Percentiles rank a stretch among this genome's conserved stretches.
Conservation (phyloP, 306 rosid genomes). For the Bauhinia variegata region DNA sequence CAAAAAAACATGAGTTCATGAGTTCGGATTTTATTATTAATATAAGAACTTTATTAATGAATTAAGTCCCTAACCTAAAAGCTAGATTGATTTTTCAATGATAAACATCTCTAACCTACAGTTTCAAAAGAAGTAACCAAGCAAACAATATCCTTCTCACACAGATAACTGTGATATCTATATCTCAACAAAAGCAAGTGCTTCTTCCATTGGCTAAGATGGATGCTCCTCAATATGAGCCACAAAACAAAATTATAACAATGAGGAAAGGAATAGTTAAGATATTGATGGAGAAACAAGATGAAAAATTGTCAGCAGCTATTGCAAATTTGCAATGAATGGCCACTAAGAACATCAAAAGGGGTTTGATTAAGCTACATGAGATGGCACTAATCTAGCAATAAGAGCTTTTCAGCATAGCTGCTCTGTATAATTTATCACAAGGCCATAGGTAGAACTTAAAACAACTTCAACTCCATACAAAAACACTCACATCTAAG, state of each 20-base stretch:
- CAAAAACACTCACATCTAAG: background rate
- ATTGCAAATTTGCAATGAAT: background rate
- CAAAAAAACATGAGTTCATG: too few relatives aligned
- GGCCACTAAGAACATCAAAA: background rate
- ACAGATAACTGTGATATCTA: background rate
- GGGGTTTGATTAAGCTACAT: background rate
- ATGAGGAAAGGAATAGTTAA: background rate
- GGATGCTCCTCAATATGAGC: background rate
- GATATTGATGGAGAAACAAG: background rate
- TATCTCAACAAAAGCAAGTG: background rate
- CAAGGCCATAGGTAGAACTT: background rate
- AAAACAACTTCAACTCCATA: background rate
- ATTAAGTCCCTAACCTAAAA: too few relatives aligned
- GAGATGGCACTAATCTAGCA: background rate
- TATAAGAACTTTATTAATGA: too few relatives aligned
- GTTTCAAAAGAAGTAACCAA: background rate
- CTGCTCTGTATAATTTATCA: background rate
- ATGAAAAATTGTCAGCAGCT: background rate
- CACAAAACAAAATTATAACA: conserved; percentile 17
- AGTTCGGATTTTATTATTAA: too few relatives aligned
- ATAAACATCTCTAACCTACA: background rate
- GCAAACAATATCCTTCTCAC: background rate
- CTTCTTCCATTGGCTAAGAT: background rate
- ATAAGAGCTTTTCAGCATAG: background rate
- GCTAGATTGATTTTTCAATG: background rate